Base-by-base conservation (phyloP, 2,329 filamentous ascomycete genomes). In the Calonectria multiphialidica region DNA sequence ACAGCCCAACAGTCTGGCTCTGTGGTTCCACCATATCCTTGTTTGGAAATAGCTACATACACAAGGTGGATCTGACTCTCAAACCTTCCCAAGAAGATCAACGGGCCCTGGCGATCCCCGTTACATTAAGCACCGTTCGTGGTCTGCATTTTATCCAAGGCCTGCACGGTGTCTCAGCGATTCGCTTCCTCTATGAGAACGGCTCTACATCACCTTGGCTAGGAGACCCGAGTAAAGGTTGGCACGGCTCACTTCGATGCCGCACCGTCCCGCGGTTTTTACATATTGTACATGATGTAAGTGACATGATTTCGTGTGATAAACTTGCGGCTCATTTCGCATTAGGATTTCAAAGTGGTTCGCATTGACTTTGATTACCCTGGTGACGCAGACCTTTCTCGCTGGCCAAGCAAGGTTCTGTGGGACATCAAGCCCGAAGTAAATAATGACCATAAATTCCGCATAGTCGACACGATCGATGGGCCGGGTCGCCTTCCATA, bases 341-440 rank as follows among this genome's bases (percentile, higher is more conserved):
- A 9, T 16, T 40, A 59, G 53, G 53, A 59, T 40, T 21, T 59
- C n/a, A 66, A 66, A 21, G 30, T 71, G 16, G 49, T 50, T 28
- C 55, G 55, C 15, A 16, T 71, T n/a, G 47, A 63, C 16, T 70
- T 70, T 30, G 59, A 57, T 21, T 33, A 37, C 15, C 59, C 67
- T 10, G n/a, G 44, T 9, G 37, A 59, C 9, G 23, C 16, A 47
- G 28, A 40, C 21, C 23, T 30, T 70, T 45, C 59, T 30, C 23
- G 33, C 10, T 70, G 47, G 59, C 61, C 47, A 30, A 65, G 23
- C 16, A 50, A 64, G 35, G 53, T 57, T 9, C 28, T 66, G 12
- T 71, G 68, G 62, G 68, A 71, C 42, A n/a, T 30, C 4, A 57
- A 66, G 18, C 67, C 63, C 16, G 44, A 66, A 16, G 35, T 66